Evolutionary conservation across 2,329 filamentous ascomycete genomes (phyloP), one percentile per base, ranked within the genome.

Genomic region (Fusarium chaquense): DNA sequence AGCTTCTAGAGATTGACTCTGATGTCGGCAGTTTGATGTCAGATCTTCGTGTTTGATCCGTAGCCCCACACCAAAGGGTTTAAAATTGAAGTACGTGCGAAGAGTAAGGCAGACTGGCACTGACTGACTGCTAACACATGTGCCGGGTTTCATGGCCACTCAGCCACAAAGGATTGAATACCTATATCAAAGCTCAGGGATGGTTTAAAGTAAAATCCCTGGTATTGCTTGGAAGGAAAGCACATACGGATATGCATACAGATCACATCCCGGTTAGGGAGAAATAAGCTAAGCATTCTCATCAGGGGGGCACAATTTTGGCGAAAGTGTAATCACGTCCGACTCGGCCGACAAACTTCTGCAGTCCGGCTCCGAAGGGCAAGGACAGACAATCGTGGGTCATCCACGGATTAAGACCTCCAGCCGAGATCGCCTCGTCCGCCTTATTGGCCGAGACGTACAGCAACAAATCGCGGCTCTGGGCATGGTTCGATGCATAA

Each of bases 81-180:
- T 51, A 58, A 62, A 58, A 45, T 60, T 69, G 56, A 58, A 38
- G 9, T 58, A 20, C n/a, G 44, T 36, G 47, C 36, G 38, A 53
- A 53, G 33, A 58, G 51, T 45, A 52, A 62, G 61, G 65, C 56
- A 69, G 61, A 55, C 35, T 40, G 49, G 18, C 47, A 51, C 26
- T 30, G 26, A 30, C 44, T 20, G 24, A 40, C 15, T 51, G 35
- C 35, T 20, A 11, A 32, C 26, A 45, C 35, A n/a, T 57, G 40
- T 58, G 46, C 44, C 26, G 41, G 24, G 46, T 46, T 65, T 54
- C 43, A 41, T n/a, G 18, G 7, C 28, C 36, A 66, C 61, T 65
- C 66, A 69, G 55, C 33, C 47, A 69, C 41, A 52, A 43, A 51
- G 47, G 49, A 26, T 55, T 15, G 16, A 36, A 43, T 43, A n/a